Conservation (phyloP, 352 stramenopile species). For the Pythium brassicae region DNA sequence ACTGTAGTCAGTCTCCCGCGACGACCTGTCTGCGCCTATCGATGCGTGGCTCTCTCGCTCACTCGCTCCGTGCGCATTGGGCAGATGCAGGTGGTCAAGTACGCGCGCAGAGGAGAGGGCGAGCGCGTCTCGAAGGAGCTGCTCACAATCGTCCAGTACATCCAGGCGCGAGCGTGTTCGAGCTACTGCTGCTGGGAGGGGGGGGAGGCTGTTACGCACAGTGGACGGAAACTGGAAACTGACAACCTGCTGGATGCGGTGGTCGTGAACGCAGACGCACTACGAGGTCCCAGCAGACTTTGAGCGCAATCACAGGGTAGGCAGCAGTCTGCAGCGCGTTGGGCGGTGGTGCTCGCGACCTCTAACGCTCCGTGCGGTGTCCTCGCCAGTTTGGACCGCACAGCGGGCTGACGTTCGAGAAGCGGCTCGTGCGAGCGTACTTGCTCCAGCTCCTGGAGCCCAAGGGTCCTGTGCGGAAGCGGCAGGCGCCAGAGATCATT, state of each 20-base stretch:
- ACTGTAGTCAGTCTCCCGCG: too few species aligned
- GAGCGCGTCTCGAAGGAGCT: conserved; percentile 29
- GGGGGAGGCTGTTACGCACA: too few species aligned
- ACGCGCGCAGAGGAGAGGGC: conserved; percentile 31
- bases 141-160: conserved; percentile 40
- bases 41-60: background rate
- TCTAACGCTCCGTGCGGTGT: background rate
- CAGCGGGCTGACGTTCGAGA: conserved; percentile 57
- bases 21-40: too few species aligned
- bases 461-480: conserved; percentile 12
- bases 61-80: too few species aligned
- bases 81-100: conserved; percentile 45
- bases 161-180: conserved; percentile 23
- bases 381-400: conserved; percentile 46
- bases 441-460: conserved; percentile 37
- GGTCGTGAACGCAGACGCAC: conserved; percentile 24
- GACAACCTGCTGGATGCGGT: background rate
- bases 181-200: background rate
- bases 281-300: conserved; percentile 43
- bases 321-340: too few species aligned
- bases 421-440: conserved; percentile 49
- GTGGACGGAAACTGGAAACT: too few species aligned
- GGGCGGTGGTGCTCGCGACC: too few species aligned
- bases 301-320: conserved; percentile 41
- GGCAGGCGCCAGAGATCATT: conserved; percentile 24